Evolutionary conservation across 495 filamentous ascomycete genomes (phyloP), one percentile per base, ranked within the genome.

Genomic region (Staphylotrichum tortipilum): DNA sequence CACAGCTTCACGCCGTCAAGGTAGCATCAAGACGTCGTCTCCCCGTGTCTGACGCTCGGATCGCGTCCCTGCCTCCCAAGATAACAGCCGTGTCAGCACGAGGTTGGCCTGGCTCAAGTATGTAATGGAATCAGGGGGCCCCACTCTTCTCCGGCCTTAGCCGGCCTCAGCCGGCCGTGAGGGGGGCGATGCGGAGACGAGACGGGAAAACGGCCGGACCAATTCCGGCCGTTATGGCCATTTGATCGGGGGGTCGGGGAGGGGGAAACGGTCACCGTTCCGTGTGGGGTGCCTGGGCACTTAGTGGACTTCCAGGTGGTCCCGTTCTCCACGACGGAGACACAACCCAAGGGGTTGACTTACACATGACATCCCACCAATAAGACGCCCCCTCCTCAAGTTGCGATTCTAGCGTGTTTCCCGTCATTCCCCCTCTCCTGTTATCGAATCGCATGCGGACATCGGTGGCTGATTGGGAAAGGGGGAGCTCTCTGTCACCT

Each of bases 211-310:
- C 52, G 61, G 63, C 61, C 63, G 63, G 63, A 59, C 37, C 29
- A 28, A 53, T 59, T 66, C 63, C 63, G 63, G 61, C 61, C 63
- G 49, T 58, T 53, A 53, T 61, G 63, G 61, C 61, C 63, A 46
- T 58, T 53, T 51, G 14, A 34, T 47, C 45, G 41, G 40, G 26
- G 17, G 15, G 9, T 45, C 44, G 54, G 50, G 7, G 12, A n/a
- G n/a, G n/a, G n/a, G n/a, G 8, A 52, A 44, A 52, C 42, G 49
- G 33, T 40, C 17, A 17, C 46, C 52, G 52, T 55, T 55, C 28
- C 21, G 29, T 33, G 36, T 28, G 10, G 26, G 6, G 26, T 7
- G 26, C 26, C 6, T 34, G 10, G 14, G 10, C 7, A 12, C 31
- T n/a, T 34, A n/a, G n/a, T n/a, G n/a, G n/a, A n/a, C n/a, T n/a